Base-by-base conservation (phyloP, 129 eudicot genomes). In the Sambucus nigra region DNA sequence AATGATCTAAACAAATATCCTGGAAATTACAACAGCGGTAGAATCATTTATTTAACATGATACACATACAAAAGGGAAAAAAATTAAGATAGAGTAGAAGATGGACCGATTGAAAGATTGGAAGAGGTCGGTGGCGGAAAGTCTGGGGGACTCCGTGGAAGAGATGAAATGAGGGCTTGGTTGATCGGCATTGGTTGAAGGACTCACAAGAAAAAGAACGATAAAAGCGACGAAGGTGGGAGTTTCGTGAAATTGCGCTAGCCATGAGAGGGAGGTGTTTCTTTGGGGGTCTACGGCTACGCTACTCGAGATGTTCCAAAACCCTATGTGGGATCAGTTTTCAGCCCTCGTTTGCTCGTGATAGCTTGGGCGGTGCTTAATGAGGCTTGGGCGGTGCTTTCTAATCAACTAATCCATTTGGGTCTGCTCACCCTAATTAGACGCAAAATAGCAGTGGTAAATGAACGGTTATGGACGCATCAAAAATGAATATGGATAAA, bases 221-320 rank as follows among this genome's bases (percentile, higher is more conserved):
- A 47, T 46, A 69, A 14, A 69, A 31, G 31, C 64, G 64, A 25
- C 71, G 82, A 59, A 84, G 74, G 17, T 67, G 8, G 3, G 53
- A 27, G 35, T 64, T 72, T 33, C 83, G 68, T 9, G 61, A 32
- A n/a, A 71, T 24, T 39, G 68, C 48, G 21, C 66, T 27, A 15
- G 69, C 67, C 70, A 67, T 67, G 35, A 18, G 24, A 35, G 13
- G 8, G 42, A 8, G 2, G 42, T 31, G 13, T 35, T 15, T 35
- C 42, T 35, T 35, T 15, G n/a, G n/a, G n/a, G n/a, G n/a, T 52
- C 42, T 24, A 45, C 25, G n/a, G n/a, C n/a, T 28, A 7, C 32
- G 33, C 46, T 22, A 15, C 21, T 13, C 1, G 5, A 7, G 32
- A 11, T 5, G 2, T 7, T 33, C 41, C 55, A 54, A 61, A 55